phyloP scores from a whole-genome alignment of 2,329 filamentous ascomycete genomes.

The Trichoderma sp. region DNA sequence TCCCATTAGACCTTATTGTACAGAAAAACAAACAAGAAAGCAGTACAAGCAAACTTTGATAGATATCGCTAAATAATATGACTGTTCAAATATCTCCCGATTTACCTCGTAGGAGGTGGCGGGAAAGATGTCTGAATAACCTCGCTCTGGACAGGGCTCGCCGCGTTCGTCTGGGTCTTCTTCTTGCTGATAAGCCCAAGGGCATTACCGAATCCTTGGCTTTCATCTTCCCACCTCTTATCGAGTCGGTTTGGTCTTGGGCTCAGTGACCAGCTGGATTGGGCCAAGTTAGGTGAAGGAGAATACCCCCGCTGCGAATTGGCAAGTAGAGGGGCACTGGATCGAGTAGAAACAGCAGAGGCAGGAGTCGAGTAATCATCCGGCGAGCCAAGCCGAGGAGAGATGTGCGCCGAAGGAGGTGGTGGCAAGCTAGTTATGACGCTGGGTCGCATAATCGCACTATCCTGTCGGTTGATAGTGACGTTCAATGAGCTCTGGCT shows the following conservation, averaged over 20 bases:
- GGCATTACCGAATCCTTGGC: background rate
- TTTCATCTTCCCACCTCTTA: conserved; percentile 20
- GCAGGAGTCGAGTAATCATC: conserved; percentile 39
- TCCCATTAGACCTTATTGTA: conserved; percentile 5
- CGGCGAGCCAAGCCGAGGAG: conserved; percentile 26
- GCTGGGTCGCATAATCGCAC: conserved; percentile 27
- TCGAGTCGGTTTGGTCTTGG: conserved; percentile 5
- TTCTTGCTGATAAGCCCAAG: conserved; percentile 22
- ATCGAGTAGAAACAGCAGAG: conserved; percentile 41
- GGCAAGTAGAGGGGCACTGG: conserved; percentile 43
- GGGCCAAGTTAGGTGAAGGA: conserved; percentile 30
- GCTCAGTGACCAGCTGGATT: conserved; percentile 23
- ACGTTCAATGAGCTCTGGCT: conserved; percentile 5
- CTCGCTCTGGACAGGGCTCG: conserved; percentile 19
- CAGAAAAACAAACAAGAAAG: background rate
- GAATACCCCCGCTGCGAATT: conserved; percentile 33
- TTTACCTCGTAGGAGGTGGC: conserved; percentile 41
- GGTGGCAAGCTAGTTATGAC: conserved; percentile 32
- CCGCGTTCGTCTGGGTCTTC: conserved; percentile 16
- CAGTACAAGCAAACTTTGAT: background rate
- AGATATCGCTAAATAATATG: background rate
- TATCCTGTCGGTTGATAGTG: background rate
- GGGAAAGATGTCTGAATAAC: conserved; percentile 44
- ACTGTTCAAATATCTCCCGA: background rate
- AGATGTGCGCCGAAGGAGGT: conserved; percentile 30